Evolutionary conservation across 2,329 filamentous ascomycete species (phyloP), one percentile per base, ranked within the genome.

Genomic region (Microsporum ferrugineum): DNA sequence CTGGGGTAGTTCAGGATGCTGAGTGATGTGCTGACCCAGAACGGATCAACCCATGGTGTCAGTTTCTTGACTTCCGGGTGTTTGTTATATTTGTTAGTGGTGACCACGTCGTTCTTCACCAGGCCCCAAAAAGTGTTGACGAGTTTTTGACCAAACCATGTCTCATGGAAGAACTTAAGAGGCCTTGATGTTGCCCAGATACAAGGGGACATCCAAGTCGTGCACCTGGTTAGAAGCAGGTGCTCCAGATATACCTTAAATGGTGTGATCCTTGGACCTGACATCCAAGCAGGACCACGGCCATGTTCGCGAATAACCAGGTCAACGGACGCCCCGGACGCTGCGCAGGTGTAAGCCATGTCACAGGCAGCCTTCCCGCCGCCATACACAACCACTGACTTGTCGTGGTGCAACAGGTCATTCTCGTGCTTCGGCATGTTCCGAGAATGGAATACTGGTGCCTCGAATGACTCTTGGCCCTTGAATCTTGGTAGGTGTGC

Each of bases 161-260:
- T 81, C 2, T 71, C 68, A 61, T 82, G 79, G n/a, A 82, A 67
- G 57, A 79, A 75, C 1, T 67, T 66, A 27, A 76, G 70, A 1
- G 76, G 65, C 0, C 85, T 86, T 67, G 84, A 85, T 1, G 78
- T 76, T 3, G 84, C 86, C 85, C 86, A 91, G 12, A 87, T 80
- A 68, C 87, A 91, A 0, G 88, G 88, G 58, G 82, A 85, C 71
- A 91, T 84, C 84, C 86, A 90, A 1, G 84, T 87, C 59, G 91
- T 73, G 64, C 88, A 79, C 0, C 88, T 83, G 0, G 82, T 86
- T 36, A 82, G 80, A 2, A 86, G 79, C 3, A 90, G 78, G 66
- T 86, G 83, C 71, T 90, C 87, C 0, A 89, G 74, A 79, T 82
- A 84, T 62, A 79, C 80, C 70, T 85, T 85, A n/a, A 88, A 68